These are phyloP conservation scores for Xylariaceae sp. DNA, from an alignment of 2,329 filamentous ascomycete genomes.

Conservation along the genomic window DNA sequence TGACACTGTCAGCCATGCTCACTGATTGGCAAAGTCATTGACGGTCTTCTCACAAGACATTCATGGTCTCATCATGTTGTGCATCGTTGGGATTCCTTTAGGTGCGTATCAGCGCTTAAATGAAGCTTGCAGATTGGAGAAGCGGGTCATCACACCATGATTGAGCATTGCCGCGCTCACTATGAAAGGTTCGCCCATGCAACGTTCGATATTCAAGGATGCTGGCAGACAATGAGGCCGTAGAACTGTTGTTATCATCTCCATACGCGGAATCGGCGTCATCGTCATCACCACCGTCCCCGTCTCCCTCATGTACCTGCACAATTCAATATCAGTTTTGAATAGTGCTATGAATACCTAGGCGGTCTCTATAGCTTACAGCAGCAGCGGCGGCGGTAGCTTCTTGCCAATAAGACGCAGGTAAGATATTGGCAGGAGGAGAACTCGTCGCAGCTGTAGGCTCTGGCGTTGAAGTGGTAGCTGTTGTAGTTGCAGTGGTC, in stretches of 20 bases:
- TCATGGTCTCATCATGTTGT: conserved; percentile 26
- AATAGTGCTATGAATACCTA: no score
- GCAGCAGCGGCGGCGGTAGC: conserved; percentile 6
- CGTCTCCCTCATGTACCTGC: not conserved
- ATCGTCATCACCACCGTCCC: conserved; percentile 9
- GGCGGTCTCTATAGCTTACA: not conserved
- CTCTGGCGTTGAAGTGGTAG: not conserved
- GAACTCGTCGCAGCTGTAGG: not conserved
- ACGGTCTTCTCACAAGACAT: conserved; percentile 21
- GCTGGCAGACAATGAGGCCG: conserved; percentile 25
- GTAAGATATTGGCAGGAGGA: conserved; percentile 11
- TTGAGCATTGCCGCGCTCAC: conserved; percentile 24
- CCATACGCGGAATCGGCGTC: conserved; percentile 25
- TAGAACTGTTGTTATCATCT: conserved; percentile 25
- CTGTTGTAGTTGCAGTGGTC: no score
- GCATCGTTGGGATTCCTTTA: conserved; percentile 27
- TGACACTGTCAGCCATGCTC: not conserved
- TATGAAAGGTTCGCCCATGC: conserved; percentile 27
- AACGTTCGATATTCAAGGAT: conserved; percentile 28
- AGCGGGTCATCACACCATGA: conserved; percentile 19
- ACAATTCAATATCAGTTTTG: no score
- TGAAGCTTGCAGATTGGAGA: no score
- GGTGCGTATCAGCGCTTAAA: not conserved
- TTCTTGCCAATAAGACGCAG: conserved; percentile 24
- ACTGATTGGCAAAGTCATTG: not conserved